A percentile compares a stretch with the other conserved stretches of the same genome.
These are phyloP conservation scores for Cupressus sempervirens DNA, from an alignment of 75 land plant species.

Conservation along the genomic window DNA sequence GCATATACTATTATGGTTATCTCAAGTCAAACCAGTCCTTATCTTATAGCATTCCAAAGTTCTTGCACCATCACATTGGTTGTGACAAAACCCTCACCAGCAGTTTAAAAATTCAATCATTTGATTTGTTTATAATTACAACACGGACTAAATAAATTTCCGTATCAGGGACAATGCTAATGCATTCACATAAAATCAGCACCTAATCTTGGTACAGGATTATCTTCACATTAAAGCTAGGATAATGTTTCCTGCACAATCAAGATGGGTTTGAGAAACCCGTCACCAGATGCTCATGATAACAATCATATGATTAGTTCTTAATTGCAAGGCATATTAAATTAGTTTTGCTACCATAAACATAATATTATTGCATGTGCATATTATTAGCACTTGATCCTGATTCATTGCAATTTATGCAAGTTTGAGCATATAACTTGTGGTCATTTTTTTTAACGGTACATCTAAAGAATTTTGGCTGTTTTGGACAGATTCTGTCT, in stretches of 20 bases:
- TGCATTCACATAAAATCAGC: background rate
- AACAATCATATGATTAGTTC: background rate
- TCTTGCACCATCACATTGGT: too few relatives aligned
- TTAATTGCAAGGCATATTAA: background rate
- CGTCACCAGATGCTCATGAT: background rate
- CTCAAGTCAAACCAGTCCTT: too few relatives aligned
- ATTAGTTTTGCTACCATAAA: background rate
- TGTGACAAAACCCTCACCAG: too few relatives aligned
- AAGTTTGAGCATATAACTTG: background rate
- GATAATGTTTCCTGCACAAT: background rate
- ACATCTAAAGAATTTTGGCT: background rate
- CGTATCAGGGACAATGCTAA: background rate
- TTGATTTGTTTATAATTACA: too few relatives aligned
- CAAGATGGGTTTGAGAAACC: background rate
- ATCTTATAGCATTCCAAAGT: too few relatives aligned
- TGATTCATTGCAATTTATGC: background rate
- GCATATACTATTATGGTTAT: too few relatives aligned
- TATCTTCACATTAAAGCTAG: background rate
- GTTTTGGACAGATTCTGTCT: constrained; percentile 52
- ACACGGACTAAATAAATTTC: background rate
- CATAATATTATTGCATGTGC: background rate
- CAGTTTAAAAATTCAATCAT: too few relatives aligned
- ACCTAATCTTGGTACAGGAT: background rate
- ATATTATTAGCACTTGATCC: background rate
- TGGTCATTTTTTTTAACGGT: background rate